Conservation (phyloP, 257 asterid genomes). For the Salvia hispanica region DNA sequence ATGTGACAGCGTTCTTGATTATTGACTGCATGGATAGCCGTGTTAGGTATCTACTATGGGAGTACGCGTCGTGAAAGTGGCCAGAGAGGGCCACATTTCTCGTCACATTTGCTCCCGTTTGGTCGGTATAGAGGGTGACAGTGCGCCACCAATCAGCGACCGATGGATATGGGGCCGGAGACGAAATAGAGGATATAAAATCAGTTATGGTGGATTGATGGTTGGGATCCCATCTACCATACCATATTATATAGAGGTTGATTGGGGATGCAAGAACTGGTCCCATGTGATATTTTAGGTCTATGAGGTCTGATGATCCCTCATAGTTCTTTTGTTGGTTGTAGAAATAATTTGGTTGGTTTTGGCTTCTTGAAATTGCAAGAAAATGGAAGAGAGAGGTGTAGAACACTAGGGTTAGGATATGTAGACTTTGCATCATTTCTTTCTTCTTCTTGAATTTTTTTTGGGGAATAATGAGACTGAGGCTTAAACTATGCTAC, state of each 20-base stretch:
- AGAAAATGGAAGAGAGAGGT: slow-evolving; percentile 17
- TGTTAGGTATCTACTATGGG: slow-evolving; percentile 53
- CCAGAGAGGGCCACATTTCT: slow-evolving; percentile 40
- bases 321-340: slow-evolving; percentile 57
- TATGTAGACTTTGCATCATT: slow-evolving; percentile 35
- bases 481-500: slow-evolving; percentile 15
- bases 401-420: slow-evolving; percentile 29
- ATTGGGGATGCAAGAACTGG: slow-evolving; percentile 69
- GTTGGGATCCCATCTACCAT: slow-evolving; percentile 63
- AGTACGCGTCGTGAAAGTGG: slow-evolving; percentile 57
- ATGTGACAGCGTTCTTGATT: slow-evolving; percentile 30
- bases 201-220: slow-evolving; percentile 69
- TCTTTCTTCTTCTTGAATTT: background rate
- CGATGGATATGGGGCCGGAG: slow-evolving; percentile 55
- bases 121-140: slow-evolving; percentile 65
- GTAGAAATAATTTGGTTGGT: slow-evolving; percentile 15
- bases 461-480: background rate
- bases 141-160: slow-evolving; percentile 85
- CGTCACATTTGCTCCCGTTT: slow-evolving; percentile 58
- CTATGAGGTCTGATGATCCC: slow-evolving; percentile 69
- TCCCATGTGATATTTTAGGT: slow-evolving; percentile 83
- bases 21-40: slow-evolving; percentile 62
- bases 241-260: slow-evolving; percentile 72
- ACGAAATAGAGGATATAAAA: slow-evolving; percentile 57
- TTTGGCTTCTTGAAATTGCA: slow-evolving; percentile 36